These are phyloP conservation scores for Brasilioporus rufonigricans DNA, from an alignment of 768 basidiomycete species.

Conservation along the genomic window DNA sequence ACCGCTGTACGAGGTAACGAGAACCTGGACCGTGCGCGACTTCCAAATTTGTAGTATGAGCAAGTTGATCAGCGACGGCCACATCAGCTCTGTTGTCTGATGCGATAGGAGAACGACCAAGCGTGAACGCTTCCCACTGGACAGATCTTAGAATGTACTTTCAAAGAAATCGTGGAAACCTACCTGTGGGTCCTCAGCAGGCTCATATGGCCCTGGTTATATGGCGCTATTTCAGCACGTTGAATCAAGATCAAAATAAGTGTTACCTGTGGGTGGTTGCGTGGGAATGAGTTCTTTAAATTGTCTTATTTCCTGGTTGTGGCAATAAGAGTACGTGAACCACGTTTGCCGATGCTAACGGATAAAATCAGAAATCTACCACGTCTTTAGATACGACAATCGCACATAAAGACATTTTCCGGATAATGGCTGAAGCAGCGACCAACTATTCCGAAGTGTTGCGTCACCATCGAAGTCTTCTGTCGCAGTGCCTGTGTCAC, in stretches of 20 bases:
- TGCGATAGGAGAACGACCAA: conserved; percentile 64
- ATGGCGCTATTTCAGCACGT: conserved; percentile 21
- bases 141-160: conserved; percentile 18
- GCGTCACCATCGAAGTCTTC: conserved; percentile 59
- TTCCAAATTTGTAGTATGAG: conserved; percentile 68
- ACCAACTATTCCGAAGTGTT: conserved; percentile 77
- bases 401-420: conserved; percentile 85
- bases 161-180: conserved; percentile 33
- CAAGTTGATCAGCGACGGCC: conserved; percentile 61
- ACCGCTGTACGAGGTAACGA: conserved; percentile 88
- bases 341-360: conserved; percentile 80
- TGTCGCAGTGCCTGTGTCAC: conserved; percentile 41
- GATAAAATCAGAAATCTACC: conserved; percentile 32
- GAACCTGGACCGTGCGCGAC: conserved; percentile 76
- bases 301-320: conserved; percentile 92
- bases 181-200: conserved; percentile 84
- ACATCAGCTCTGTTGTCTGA: conserved; percentile 63
- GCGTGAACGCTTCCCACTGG: conserved; percentile 79
- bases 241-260: conserved; percentile 18
- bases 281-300: conserved; percentile 80
- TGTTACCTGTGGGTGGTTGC: conserved; percentile 64
- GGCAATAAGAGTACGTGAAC: conserved; percentile 98
- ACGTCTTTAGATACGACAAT: conserved; percentile 30
- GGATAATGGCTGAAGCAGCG: conserved; percentile 72
- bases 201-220: conserved; percentile 62